A percentile compares a stretch with the other conserved stretches of the same genome.
Conservation (phyloP, 192 early-diverging fungal species). For the Backusella sp. region DNA sequence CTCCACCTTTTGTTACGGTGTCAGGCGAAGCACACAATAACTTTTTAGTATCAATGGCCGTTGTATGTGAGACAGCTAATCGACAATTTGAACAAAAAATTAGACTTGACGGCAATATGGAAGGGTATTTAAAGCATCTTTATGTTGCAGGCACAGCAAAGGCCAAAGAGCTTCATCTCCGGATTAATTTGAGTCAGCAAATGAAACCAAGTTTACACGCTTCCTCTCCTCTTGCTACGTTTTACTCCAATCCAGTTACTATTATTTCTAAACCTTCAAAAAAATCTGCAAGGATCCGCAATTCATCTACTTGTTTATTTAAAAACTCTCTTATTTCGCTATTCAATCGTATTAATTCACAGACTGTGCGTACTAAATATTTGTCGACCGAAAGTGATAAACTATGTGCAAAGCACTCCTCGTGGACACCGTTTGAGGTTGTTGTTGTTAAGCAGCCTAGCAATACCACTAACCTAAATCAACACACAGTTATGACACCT, state of each 20-base stretch:
- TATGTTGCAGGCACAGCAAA: slow-evolving; percentile 79
- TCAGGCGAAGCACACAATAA: slow-evolving; percentile 43
- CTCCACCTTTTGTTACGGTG: slow-evolving; percentile 64
- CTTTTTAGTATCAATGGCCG: slow-evolving; percentile 30
- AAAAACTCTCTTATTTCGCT: slow-evolving; percentile 76
- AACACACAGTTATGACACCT: slow-evolving; percentile 28
- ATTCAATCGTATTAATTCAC: slow-evolving; percentile 90
- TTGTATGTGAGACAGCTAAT: slow-evolving; percentile 33
- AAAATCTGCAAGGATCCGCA: slow-evolving; percentile 82
- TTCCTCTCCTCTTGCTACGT: slow-evolving; percentile 52
- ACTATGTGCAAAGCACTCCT: slow-evolving; percentile 58
- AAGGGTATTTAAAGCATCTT: slow-evolving; percentile 69
- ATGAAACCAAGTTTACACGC: slow-evolving; percentile 15
- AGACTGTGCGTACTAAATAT: slow-evolving; percentile 87
- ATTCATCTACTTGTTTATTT: slow-evolving; percentile 72
- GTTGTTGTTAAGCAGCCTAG: slow-evolving; percentile 31
- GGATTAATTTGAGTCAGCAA: slow-evolving; percentile 52
- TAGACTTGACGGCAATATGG: slow-evolving; percentile 47
- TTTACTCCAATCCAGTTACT: slow-evolving; percentile 71
- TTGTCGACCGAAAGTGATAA: slow-evolving; percentile 60
- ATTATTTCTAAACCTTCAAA: slow-evolving; percentile 95
- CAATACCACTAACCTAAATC: not conserved
- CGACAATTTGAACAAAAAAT: slow-evolving; percentile 45
- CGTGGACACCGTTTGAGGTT: slow-evolving; percentile 63
- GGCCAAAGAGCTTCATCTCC: slow-evolving; percentile 73